These are phyloP conservation scores for Monilinia fructigena DNA, from an alignment of 2,329 filamentous ascomycete species.

Conservation along the genomic window DNA sequence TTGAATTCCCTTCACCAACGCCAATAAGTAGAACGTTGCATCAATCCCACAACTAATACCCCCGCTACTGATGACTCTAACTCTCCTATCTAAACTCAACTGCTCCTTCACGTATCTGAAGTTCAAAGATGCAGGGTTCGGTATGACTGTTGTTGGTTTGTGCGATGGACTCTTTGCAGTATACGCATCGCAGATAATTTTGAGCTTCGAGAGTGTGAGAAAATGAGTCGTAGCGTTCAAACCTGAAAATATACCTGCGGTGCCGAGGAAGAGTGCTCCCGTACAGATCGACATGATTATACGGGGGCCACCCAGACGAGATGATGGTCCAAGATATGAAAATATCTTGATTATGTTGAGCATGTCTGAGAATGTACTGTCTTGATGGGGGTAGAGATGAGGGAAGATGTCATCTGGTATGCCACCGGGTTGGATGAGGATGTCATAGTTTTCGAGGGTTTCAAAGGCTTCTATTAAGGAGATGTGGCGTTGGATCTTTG, in stretches of 20 bases:
- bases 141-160: slow-evolving; percentile 6
- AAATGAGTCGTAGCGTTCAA: slow-evolving; percentile 80
- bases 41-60: slow-evolving; percentile 79
- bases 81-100: slow-evolving; percentile 7
- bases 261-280: slow-evolving; percentile 72
- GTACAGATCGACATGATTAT: slow-evolving; percentile 79
- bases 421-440: slow-evolving; percentile 76
- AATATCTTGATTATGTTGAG: slow-evolving; percentile 72
- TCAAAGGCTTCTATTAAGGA: slow-evolving; percentile 76
- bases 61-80: slow-evolving; percentile 73
- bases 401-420: slow-evolving; percentile 55
- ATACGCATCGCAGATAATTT: slow-evolving; percentile 54
- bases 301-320: slow-evolving; percentile 64
- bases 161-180: background rate
- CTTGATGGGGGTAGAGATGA: slow-evolving; percentile 9
- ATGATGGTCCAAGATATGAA: slow-evolving; percentile 74
- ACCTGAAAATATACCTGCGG: slow-evolving; percentile 74
- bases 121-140: slow-evolving; percentile 14
- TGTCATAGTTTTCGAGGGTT: slow-evolving; percentile 59
- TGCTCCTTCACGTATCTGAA: slow-evolving; percentile 23
- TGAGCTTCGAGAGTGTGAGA: slow-evolving; percentile 75
- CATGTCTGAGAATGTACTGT: slow-evolving; percentile 64
- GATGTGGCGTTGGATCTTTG: slow-evolving; percentile 45
- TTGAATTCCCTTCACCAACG: slow-evolving; percentile 13
- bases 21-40: slow-evolving; percentile 51